A percentile compares a stretch with the other conserved stretches of the same genome.
These are phyloP conservation scores for Claviceps fusiformis DNA, from an alignment of 2,329 filamentous ascomycete genomes.

Conservation along the genomic window DNA sequence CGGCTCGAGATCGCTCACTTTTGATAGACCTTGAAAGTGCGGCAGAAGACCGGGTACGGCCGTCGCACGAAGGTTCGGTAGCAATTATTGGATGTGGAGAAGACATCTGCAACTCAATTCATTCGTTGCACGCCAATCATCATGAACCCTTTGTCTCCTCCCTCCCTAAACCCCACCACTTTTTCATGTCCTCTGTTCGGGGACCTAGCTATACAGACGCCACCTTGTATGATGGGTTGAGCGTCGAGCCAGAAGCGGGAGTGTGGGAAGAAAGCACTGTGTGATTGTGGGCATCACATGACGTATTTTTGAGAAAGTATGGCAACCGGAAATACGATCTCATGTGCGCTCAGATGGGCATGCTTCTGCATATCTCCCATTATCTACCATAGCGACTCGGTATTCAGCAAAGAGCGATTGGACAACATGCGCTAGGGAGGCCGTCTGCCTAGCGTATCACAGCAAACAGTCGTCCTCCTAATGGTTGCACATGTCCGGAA, in stretches of 20 bases:
- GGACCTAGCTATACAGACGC: too few species aligned
- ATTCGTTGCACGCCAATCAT: slow-evolving; percentile 17
- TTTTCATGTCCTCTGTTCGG: slow-evolving; percentile 23
- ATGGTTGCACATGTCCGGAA: not conserved
- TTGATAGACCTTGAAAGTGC: slow-evolving; percentile 26
- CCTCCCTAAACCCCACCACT: slow-evolving; percentile 21
- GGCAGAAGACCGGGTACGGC: slow-evolving; percentile 42
- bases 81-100: too few species aligned
- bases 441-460: not conserved
- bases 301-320: not conserved
- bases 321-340: too few species aligned
- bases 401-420: too few species aligned
- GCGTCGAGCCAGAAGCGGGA: slow-evolving; percentile 46
- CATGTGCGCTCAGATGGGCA: too few species aligned
- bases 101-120: not conserved
- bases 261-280: slow-evolving; percentile 37
- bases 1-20: slow-evolving; percentile 38
- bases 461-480: not conserved
- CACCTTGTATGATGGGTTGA: slow-evolving; percentile 39
- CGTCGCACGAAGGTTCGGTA: slow-evolving; percentile 28
- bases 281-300: slow-evolving; percentile 53
- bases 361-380: too few species aligned
- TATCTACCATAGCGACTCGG: too few species aligned
- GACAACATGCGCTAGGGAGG: too few species aligned
- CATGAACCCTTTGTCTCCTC: too few species aligned